Evolutionary conservation across 2,329 filamentous ascomycete genomes (phyloP), one percentile per base, ranked within the genome.

Genomic region (Tolypocladium sp.): DNA sequence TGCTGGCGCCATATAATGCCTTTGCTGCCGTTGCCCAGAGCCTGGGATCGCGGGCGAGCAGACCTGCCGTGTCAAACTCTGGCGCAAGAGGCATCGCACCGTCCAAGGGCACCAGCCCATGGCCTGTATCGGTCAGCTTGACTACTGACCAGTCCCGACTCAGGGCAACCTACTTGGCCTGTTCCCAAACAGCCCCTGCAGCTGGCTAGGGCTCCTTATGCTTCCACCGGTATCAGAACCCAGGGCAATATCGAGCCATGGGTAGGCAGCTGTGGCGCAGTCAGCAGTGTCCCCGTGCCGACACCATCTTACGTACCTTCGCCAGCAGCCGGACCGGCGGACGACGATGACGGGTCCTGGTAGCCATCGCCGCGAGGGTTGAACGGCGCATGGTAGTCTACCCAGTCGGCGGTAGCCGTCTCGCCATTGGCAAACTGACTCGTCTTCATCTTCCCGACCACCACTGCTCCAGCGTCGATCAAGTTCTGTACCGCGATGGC

Each of bases 381-480:
- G 62, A 76, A 77, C 4, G 75, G 75, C 2, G 71, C 69, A 53
- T 73, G 72, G 54, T 67, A 68, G 55, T 73, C 71, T 6, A 74
- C 67, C 65, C 67, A 73, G 59, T 84, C 81, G 1, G 74, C 77
- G 1, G 79, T 83, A 1, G 79, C 74, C 5, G 66, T 66, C 61
- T 73, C 68, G 6, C 64, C 65, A 46, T 73, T 69, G 9, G 77
- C 78, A 62, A 81, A 81, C 60, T 79, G 74, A 17, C 72, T 73
- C 1, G 75, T 73, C 61, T 77, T 77, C 63, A 74, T 74, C 65
- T 78, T 78, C 2, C 79, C 78, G 1, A 81, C 69, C 7, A 81
- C 62, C 4, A 79, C 66, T 0, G 81, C 83, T 2, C 86, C 85
- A 1, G 78, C 76, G 62, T 86, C 79, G 37, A 88, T 76, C 2